Evolutionary conservation across 2,329 filamentous ascomycete species (phyloP).

Genomic region (Ceratocystis alfenasii): DNA sequence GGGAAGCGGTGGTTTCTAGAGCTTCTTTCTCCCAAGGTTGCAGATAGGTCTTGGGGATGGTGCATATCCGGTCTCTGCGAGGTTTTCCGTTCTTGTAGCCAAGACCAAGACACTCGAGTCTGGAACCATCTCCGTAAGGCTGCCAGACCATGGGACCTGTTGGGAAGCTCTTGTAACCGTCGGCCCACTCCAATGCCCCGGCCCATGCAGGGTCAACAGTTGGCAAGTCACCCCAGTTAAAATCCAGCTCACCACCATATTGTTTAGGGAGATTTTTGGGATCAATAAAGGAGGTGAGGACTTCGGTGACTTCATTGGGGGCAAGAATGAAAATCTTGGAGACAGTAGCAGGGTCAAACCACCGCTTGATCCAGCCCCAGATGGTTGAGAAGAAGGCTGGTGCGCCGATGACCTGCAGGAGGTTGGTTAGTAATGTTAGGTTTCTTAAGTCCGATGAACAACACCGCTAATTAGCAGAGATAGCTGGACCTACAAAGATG

Average conservation of each 20-base stretch:
- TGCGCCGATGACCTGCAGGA: slow-evolving; percentile 63
- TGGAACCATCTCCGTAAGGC: slow-evolving; percentile 35
- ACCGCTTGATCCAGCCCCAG: slow-evolving; percentile 89
- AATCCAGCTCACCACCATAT: slow-evolving; percentile 81
- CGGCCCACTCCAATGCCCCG: slow-evolving; percentile 41
- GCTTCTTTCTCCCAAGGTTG: slow-evolving; percentile 23
- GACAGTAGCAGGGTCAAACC: slow-evolving; percentile 87
- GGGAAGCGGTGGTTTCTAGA: not conserved
- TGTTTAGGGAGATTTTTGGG: slow-evolving; percentile 71
- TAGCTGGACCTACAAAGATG: slow-evolving; percentile 20
- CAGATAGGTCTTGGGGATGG: slow-evolving; percentile 36
- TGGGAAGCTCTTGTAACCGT: slow-evolving; percentile 42
- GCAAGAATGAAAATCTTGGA: slow-evolving; percentile 92
- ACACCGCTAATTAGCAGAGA: not conserved
- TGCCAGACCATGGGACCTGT: slow-evolving; percentile 47
- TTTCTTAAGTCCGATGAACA: not conserved
- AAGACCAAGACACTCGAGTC: slow-evolving; percentile 42
- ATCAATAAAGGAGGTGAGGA: slow-evolving; percentile 72
- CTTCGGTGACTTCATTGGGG: slow-evolving; percentile 59
- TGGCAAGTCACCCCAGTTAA: slow-evolving; percentile 63
- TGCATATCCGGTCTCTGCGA: slow-evolving; percentile 40
- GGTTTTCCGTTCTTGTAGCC: slow-evolving; percentile 38
- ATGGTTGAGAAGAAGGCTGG: slow-evolving; percentile 85
- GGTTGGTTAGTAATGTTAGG: slow-evolving; percentile 14
- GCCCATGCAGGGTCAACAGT: slow-evolving; percentile 54